Conservation (phyloP, 129 eudicot species). For the Calendula officinalis region DNA sequence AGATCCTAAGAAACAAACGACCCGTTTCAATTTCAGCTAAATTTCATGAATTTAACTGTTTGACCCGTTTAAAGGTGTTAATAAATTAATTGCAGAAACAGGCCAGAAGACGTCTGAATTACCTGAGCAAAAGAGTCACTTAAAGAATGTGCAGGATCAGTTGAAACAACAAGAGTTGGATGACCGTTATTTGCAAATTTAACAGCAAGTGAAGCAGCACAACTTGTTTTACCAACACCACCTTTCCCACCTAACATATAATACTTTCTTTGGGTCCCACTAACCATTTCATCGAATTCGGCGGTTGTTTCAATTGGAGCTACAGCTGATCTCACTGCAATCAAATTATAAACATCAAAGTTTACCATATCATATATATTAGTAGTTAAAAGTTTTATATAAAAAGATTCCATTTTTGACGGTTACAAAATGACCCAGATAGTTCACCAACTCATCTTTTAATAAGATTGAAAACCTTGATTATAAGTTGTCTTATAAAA, state of each 20-base stretch:
- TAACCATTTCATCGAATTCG: slow-evolving; percentile 85
- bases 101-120: slow-evolving; percentile 8
- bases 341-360: neutral
- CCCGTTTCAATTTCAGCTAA: no score
- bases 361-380: no score
- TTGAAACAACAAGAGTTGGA: slow-evolving; percentile 96
- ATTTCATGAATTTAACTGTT: no score
- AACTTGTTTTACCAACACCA: slow-evolving; percentile 97
- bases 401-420: no score
- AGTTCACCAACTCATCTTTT: no score
- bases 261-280: slow-evolving; percentile 86
- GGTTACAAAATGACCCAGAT: no score
- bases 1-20: slow-evolving; percentile 52
- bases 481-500: no score
- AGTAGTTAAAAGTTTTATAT: no score
- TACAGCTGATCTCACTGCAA: slow-evolving; percentile 70
- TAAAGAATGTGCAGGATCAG: slow-evolving; percentile 98
- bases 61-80: neutral
- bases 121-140: slow-evolving; percentile 99
- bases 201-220: slow-evolving; percentile 98
- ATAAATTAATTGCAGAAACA: neutral
- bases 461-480: no score
- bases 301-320: slow-evolving; percentile 68
- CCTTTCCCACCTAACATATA: slow-evolving; percentile 97
- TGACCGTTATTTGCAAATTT: slow-evolving; percentile 96